Evolutionary conservation across 768 basidiomycete species (phyloP).

Genomic region (Cystofilobasidium macerans): DNA sequence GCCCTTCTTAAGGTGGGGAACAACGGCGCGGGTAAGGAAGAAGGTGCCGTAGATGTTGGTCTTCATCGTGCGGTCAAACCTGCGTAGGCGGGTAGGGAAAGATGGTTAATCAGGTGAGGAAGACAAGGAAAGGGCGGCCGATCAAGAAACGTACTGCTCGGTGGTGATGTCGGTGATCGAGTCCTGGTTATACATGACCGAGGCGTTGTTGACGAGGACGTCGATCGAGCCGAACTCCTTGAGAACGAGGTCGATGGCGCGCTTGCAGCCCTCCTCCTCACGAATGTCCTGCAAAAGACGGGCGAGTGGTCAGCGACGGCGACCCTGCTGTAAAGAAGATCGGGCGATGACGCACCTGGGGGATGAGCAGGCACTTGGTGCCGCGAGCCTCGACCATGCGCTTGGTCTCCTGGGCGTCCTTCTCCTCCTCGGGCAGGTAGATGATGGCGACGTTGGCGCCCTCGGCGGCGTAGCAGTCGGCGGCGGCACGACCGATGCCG

Average conservation of each 20-base stretch:
- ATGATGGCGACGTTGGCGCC: constrained; percentile 35
- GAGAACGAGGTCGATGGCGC: constrained; percentile 35
- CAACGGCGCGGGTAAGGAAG: constrained; percentile 21
- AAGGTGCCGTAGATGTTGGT: constrained; percentile 24
- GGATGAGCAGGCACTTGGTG: constrained; percentile 11
- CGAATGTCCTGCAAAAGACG: constrained; percentile 38
- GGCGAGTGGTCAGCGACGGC: constrained; percentile 33
- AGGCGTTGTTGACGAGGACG: constrained; percentile 20
- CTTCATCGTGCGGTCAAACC: neutral
- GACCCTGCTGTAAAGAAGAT: neutral
- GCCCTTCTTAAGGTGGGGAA: constrained; percentile 21
- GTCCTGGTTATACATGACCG: constrained; percentile 16
- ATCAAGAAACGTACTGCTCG: constrained; percentile 25
- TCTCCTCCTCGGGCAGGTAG: constrained; percentile 27
- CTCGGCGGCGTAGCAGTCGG: constrained; percentile 42
- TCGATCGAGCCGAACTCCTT: constrained; percentile 24
- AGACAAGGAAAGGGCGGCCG: neutral
- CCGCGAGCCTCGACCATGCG: constrained; percentile 23
- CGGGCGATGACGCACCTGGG: neutral
- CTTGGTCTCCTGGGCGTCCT: constrained; percentile 19
- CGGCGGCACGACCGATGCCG: constrained; percentile 44
- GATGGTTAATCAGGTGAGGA: neutral
- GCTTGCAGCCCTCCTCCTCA: constrained; percentile 36
- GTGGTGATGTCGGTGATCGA: constrained; percentile 20
- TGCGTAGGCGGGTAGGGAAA: neutral